phyloP scores from a whole-genome alignment of 306 rosid species.

The Vigna hirtella region DNA sequence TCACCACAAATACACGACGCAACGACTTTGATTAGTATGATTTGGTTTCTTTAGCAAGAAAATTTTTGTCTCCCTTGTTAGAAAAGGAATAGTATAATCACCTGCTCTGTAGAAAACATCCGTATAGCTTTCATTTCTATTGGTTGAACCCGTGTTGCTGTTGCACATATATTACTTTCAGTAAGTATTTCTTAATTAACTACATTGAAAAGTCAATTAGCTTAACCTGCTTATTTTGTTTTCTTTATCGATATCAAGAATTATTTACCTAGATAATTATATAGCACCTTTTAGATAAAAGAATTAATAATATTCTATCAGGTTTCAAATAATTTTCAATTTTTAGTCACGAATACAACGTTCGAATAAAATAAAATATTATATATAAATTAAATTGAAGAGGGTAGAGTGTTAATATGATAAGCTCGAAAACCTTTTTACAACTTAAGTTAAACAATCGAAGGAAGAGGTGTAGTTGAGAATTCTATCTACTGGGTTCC shows the following conservation, averaged over 20 bases:
- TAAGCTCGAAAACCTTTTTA: background rate
- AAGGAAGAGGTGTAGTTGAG: conserved; percentile 29
- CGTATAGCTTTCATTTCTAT: conserved; percentile 21
- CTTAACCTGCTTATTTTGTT: conserved; percentile 5
- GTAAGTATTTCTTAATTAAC: conserved; percentile 1
- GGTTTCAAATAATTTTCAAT: background rate
- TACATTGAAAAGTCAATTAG: conserved; percentile 6
- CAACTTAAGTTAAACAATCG: background rate
- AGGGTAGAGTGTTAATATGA: background rate
- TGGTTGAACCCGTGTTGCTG: background rate
- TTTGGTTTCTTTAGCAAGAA: background rate
- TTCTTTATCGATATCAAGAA: background rate
- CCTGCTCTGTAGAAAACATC: conserved; percentile 42
- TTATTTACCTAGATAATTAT: background rate
- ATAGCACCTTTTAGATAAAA: background rate
- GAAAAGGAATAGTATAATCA: conserved; percentile 37
- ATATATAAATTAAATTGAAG: background rate
- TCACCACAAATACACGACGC: background rate
- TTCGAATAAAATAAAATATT: background rate
- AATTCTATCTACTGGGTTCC: conserved; percentile 51
- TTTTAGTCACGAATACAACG: background rate
- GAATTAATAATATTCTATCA: background rate
- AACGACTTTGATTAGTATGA: conserved; percentile 9
- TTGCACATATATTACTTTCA: background rate
- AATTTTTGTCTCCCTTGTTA: conserved; percentile 36